Percentiles rank a stretch among this genome's conserved stretches.
These are phyloP conservation scores for Theileria sp. DNA, from an alignment of 169 alveolate species.

Conservation along the genomic window DNA sequence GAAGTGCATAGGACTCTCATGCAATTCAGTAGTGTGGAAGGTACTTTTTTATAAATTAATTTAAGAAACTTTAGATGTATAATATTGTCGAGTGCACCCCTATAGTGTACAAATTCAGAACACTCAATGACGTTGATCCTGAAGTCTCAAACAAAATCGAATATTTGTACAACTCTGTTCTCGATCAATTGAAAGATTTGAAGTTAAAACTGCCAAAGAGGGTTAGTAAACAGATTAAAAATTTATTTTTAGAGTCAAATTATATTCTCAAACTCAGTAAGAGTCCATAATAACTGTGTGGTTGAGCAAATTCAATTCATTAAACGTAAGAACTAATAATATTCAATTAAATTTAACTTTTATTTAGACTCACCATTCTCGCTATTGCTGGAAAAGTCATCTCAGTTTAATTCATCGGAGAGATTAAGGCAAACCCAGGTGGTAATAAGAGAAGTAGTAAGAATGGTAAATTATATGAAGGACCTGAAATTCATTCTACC, in stretches of 20 bases:
- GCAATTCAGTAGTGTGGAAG: conserved; percentile 57
- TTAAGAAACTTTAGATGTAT: conserved; percentile 29
- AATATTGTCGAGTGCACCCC: conserved; percentile 54
- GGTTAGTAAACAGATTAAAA: not conserved
- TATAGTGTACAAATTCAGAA: conserved; percentile 38
- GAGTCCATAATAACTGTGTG: conserved; percentile 19
- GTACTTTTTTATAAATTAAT: not conserved
- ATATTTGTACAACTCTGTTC: conserved; percentile 7
- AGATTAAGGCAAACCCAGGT: conserved; percentile 50
- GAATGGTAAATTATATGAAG: conserved; percentile 41
- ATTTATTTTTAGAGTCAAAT: conserved; percentile 6
- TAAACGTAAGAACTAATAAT: conserved; percentile 10
- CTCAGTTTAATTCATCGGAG: conserved; percentile 38
- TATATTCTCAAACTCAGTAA: conserved; percentile 36
- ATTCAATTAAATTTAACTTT: no score
- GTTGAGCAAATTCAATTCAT: conserved; percentile 51
- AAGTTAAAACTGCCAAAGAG: conserved; percentile 4
- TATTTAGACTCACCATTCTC: conserved; percentile 48
- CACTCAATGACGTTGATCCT: conserved; percentile 6
- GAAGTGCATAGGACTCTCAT: conserved; percentile 58
- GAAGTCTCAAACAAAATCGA: not conserved
- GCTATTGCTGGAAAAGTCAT: conserved; percentile 42
- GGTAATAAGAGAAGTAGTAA: conserved; percentile 46
- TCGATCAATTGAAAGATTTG: conserved; percentile 1
- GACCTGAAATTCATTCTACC: conserved; percentile 55